phyloP scores from a whole-genome alignment of 495 filamentous ascomycete genomes.

The Parachaetomium inaequale region DNA sequence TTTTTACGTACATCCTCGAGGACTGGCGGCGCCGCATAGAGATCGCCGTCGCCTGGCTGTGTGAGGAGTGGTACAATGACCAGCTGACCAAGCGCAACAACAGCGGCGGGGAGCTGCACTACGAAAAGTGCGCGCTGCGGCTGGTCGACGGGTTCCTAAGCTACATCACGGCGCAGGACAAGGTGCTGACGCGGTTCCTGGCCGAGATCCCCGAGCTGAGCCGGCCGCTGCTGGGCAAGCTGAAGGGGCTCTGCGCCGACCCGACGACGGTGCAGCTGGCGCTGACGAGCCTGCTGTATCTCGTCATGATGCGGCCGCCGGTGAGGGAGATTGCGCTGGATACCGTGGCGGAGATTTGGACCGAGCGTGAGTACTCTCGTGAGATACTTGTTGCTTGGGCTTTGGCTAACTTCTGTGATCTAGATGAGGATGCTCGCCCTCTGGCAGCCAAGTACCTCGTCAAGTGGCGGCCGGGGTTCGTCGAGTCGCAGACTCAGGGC shows the following conservation, averaged over 20 bases:
- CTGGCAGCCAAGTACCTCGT: conserved; percentile 52
- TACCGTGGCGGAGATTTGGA: conserved; percentile 80
- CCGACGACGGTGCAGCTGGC: conserved; percentile 62
- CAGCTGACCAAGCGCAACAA: conserved; percentile 52
- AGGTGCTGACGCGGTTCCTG: conserved; percentile 81
- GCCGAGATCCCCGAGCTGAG: conserved; percentile 85
- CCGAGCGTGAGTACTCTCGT: conserved; percentile 57
- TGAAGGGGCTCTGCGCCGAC: conserved; percentile 81
- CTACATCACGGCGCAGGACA: conserved; percentile 83
- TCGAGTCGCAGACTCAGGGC: conserved; percentile 36
- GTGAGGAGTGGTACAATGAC: conserved; percentile 98
- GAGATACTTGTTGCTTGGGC: neutral
- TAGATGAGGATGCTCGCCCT: conserved; percentile 50
- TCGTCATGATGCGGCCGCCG: conserved; percentile 82
- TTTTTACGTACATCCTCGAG: conserved; percentile 80
- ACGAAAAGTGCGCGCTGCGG: conserved; percentile 74
- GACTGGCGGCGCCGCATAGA: conserved; percentile 88
- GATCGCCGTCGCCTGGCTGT: conserved; percentile 84
- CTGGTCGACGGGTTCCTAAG: conserved; percentile 83
- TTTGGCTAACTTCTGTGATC: conserved; percentile 19
- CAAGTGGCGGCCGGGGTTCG: conserved; percentile 51
- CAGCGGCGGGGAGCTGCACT: conserved; percentile 53
- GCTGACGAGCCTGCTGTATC: conserved; percentile 56
- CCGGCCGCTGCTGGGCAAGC: conserved; percentile 61
- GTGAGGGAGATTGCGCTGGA: conserved; percentile 77